These are phyloP conservation scores for Phlebiopsis gigantea DNA, from an alignment of 768 basidiomycete genomes.

Conservation along the genomic window DNA sequence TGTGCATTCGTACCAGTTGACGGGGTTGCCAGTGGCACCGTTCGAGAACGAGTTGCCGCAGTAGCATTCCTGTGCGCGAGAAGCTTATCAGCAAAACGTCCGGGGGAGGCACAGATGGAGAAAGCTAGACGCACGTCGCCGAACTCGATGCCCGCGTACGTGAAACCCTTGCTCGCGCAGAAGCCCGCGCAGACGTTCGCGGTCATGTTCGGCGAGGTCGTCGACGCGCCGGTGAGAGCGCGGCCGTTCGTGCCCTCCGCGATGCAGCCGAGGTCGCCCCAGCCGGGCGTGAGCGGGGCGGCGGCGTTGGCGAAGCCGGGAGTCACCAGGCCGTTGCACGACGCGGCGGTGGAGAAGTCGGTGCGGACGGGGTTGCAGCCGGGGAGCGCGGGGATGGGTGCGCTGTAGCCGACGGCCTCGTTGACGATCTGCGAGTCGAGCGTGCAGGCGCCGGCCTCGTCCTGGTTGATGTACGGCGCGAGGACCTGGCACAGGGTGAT, in stretches of 20 bases:
- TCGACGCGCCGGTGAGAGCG: conserved; percentile 18
- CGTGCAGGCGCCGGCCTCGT: conserved; percentile 17
- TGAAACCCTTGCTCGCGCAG: conserved; percentile 22
- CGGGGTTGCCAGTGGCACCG: conserved; percentile 15
- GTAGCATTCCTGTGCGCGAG: conserved; percentile 11
- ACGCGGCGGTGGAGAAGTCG: conserved; percentile 4
- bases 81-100: neutral
- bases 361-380: conserved; percentile 21
- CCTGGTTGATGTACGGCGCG: conserved; percentile 16
- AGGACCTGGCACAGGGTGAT: conserved; percentile 18
- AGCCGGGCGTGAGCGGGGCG: conserved; percentile 14
- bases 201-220: conserved; percentile 18
- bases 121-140: conserved; percentile 13
- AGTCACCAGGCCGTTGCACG: conserved; percentile 9
- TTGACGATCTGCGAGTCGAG: conserved; percentile 15
- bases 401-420: conserved; percentile 15
- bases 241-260: conserved; percentile 21
- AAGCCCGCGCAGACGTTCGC: conserved; percentile 17
- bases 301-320: conserved; percentile 13
- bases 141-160: conserved; percentile 24
- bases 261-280: conserved; percentile 20
- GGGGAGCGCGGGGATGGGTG: conserved; percentile 18
- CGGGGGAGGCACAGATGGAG: neutral
- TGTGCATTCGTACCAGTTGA: conserved; percentile 16
- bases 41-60: conserved; percentile 22